Percentiles rank a stretch among this genome's conserved stretches.
phyloP scores from a whole-genome alignment of 2,329 filamentous ascomycete species.

The Arthrobotrys megalospora region DNA sequence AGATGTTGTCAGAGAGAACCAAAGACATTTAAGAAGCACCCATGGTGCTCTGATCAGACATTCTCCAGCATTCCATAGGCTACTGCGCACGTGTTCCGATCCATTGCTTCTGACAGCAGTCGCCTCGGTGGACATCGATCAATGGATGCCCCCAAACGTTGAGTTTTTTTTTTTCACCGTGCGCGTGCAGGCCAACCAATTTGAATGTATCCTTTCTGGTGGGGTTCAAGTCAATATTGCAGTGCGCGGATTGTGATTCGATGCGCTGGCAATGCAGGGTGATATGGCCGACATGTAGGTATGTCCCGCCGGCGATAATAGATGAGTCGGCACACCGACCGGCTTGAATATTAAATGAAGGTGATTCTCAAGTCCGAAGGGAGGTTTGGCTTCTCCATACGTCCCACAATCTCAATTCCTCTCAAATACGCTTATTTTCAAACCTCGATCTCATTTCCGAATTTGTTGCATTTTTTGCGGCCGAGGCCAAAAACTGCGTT shows the following conservation, averaged over 20 bases:
- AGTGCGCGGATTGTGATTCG: constrained; percentile 5
- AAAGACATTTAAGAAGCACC: constrained; percentile 14
- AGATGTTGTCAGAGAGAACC: constrained; percentile 20
- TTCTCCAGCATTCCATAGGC: constrained; percentile 19
- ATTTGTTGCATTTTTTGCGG: constrained; percentile 42
- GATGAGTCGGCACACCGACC: not conserved
- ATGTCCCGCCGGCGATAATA: constrained; percentile 8
- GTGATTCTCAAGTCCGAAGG: not conserved
- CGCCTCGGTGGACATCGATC: constrained; percentile 53
- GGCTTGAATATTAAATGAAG: constrained; percentile 24
- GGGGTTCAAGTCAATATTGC: constrained; percentile 9
- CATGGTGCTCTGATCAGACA: constrained; percentile 30
- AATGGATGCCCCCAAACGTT: constrained; percentile 3
- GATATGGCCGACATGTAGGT: constrained; percentile 37
- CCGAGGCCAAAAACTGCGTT: constrained; percentile 7
- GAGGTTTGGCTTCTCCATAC: not conserved
- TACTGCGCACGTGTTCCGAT: constrained; percentile 23
- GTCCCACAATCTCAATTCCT: constrained; percentile 4
- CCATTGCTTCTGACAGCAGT: constrained; percentile 16
- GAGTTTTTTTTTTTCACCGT: constrained; percentile 6
- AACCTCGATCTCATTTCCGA: not conserved
- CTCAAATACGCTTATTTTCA: constrained; percentile 38
- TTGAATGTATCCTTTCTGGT: constrained; percentile 5
- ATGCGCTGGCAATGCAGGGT: constrained; percentile 56
- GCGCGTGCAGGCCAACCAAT: not conserved